Evolutionary conservation across 352 stramenopile species (phyloP).

Genomic region (Phytophthora constricta): DNA sequence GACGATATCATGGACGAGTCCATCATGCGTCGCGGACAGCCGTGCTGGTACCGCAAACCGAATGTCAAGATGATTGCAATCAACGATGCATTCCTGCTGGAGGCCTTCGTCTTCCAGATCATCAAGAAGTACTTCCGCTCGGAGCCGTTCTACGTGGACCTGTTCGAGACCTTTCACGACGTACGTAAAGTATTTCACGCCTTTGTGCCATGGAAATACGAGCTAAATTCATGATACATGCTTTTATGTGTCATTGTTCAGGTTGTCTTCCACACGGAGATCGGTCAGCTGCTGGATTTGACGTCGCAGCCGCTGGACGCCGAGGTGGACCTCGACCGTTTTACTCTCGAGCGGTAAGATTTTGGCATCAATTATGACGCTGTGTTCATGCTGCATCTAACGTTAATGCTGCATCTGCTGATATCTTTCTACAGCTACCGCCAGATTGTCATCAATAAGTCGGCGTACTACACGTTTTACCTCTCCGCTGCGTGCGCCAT

Average conservation of each 20-base stretch:
- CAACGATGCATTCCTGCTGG: constrained; percentile 97
- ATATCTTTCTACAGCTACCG: constrained; percentile 52
- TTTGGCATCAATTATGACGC: not conserved
- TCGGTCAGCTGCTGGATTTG: constrained; percentile 95
- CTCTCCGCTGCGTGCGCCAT: constrained; percentile 94
- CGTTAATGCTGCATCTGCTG: constrained; percentile 16
- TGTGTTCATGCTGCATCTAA: not conserved
- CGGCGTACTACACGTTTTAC: constrained; percentile 99
- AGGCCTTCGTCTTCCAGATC: constrained; percentile 92
- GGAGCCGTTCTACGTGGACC: constrained; percentile 89
- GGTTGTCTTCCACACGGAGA: constrained; percentile 97
- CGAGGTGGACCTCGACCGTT: constrained; percentile 88
- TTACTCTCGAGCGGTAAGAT: constrained; percentile 93
- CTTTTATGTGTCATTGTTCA: constrained; percentile 45
- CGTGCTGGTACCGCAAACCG: constrained; percentile 97
- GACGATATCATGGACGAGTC: constrained; percentile 99
- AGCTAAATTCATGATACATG: not conserved
- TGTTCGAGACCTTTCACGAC: constrained; percentile 97
- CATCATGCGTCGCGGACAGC: constrained; percentile 94
- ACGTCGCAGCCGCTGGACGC: constrained; percentile 88
- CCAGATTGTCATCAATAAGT: constrained; percentile 99
- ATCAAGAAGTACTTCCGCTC: constrained; percentile 89
- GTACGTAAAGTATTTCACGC: constrained; percentile 36
- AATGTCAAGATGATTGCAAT: constrained; percentile 95
- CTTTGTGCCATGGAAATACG: not conserved